Percentiles rank a stretch among this genome's conserved stretches.
Evolutionary conservation across 768 basidiomycete species (phyloP).

Genomic region (Psilocybe cyanescens): DNA sequence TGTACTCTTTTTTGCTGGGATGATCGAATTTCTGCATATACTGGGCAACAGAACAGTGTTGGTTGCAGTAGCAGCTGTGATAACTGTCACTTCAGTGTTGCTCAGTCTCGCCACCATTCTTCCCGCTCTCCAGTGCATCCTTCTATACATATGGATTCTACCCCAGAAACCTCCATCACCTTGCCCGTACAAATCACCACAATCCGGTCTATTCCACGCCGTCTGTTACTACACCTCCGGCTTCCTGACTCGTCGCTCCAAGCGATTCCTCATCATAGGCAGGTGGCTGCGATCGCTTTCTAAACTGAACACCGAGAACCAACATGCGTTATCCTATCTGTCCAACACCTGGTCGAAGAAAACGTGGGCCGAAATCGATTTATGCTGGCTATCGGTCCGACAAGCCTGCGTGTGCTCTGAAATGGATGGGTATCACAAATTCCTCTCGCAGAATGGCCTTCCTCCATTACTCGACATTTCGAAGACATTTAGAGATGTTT

Average conservation of each 20-base stretch:
- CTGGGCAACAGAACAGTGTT: background rate
- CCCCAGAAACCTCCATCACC: background rate
- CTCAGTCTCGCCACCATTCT: background rate
- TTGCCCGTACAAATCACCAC: constrained; percentile 5
- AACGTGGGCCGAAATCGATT: background rate
- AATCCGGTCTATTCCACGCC: background rate
- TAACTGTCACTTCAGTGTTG: background rate
- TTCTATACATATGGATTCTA: background rate
- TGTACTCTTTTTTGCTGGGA: constrained; percentile 3
- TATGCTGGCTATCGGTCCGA: constrained; percentile 3
- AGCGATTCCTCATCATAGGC: background rate
- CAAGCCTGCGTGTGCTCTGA: background rate
- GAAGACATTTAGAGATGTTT: background rate
- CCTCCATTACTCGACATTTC: background rate
- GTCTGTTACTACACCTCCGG: background rate
- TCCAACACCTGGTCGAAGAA: constrained; percentile 1
- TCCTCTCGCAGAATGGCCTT: background rate
- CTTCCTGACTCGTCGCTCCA: background rate
- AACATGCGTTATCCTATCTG: background rate
- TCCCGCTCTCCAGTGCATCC: background rate
- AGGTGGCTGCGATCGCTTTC: background rate
- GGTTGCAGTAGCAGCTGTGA: background rate
- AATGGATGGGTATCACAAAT: background rate
- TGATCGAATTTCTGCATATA: background rate
- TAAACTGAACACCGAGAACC: background rate